Evolutionary conservation across 2,329 filamentous ascomycete species (phyloP), one percentile per base, ranked within the genome.

Genomic region (Leptographium procerum): DNA sequence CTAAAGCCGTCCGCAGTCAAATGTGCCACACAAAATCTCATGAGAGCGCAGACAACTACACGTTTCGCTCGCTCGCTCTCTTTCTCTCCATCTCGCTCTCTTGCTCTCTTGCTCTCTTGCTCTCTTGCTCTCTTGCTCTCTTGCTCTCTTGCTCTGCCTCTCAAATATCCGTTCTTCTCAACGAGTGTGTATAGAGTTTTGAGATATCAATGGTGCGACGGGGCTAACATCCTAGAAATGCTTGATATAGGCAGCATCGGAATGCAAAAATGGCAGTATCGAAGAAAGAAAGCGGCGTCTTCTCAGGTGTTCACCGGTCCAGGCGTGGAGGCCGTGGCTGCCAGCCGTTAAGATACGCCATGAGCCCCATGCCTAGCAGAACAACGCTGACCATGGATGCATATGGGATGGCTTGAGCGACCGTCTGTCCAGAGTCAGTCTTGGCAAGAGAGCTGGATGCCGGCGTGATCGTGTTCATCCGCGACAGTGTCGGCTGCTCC

Each of bases 291-390:
- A 24, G 40, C 3, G 13, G 5, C 13, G 3, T 19, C 26, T 9
- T 3, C 40, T 26, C 3, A 16, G 24, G 6, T 36, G 19, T 24
- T 60, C 62, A 73, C 57, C 66, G 68, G 43, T 72, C 69, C 51
- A 72, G 61, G 55, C 68, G 71, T 28, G 57, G 36, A 70, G 60
- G 69, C 59, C 75, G 72, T 31, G 73, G 67, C 65, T 90, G 87
- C 88, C 88, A 92, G 56, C 87, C 86, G 67, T 94, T 94, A 65
- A 94, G 78, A 71, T 91, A 91, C 48, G 87, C 88, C 89, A 94
- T 94, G 63, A 94, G 70, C 16, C 89, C 87, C 74, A 94, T 86
- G 34, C 89, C 89, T 61, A 94, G 75, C 58, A 94, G 71, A 29
- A 94, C 88, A 34, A 94, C 89, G 13, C 89, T 87, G 52, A 94